Conservation (phyloP, 805 yeast species). For the Kodamaea nitidulidarum region DNA sequence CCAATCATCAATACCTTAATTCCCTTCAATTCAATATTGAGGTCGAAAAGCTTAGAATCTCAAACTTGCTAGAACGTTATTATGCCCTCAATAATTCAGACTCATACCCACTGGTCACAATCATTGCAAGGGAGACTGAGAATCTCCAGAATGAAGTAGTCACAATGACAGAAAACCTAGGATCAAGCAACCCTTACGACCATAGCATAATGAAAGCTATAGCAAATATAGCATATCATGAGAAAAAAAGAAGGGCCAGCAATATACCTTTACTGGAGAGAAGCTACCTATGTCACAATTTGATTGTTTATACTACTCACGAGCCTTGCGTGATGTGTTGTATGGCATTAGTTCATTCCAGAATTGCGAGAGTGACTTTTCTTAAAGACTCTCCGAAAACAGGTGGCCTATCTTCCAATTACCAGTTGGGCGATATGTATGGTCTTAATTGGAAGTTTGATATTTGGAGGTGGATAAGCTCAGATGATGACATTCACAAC, state of each 20-base stretch:
- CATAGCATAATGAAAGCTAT: constrained; percentile 80
- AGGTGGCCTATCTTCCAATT: constrained; percentile 59
- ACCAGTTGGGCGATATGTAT: constrained; percentile 69
- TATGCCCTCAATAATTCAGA: background rate
- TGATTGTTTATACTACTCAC: constrained; percentile 81
- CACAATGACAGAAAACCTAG: constrained; percentile 39
- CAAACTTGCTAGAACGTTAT: constrained; percentile 10
- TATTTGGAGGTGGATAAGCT: constrained; percentile 64
- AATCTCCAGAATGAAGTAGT: constrained; percentile 29
- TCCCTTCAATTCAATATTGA: constrained; percentile 49
- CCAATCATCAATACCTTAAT: constrained; percentile 64
- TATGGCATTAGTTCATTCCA: constrained; percentile 92
- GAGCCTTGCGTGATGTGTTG: constrained; percentile 97
- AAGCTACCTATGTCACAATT: constrained; percentile 67
- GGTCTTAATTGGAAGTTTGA: constrained; percentile 86
- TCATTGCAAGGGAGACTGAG: constrained; percentile 57
- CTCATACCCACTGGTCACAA: constrained; percentile 47
- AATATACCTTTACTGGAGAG: constrained; percentile 8
- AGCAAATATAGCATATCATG: constrained; percentile 54
- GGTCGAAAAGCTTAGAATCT: constrained; percentile 30
- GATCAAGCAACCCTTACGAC: constrained; percentile 45
- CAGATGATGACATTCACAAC: background rate
- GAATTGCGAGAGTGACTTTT: constrained; percentile 68
- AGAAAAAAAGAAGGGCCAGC: constrained; percentile 33
- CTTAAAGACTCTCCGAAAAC: constrained; percentile 37